Conservation (phyloP, 805 yeast genomes). For the Saccharomycopsis selenospora region DNA sequence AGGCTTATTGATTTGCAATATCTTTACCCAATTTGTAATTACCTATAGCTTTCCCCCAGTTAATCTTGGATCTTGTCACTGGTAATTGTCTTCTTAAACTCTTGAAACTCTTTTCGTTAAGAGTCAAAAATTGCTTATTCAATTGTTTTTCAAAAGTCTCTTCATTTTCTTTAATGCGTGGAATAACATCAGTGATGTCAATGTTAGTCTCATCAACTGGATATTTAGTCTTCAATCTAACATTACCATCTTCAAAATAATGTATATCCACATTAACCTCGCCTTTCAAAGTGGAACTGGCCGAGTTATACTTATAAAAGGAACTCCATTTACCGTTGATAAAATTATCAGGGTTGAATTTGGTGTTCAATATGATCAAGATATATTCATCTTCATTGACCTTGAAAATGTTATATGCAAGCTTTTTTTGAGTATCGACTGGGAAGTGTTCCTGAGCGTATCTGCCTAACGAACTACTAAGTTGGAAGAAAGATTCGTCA, state of each 20-base stretch:
- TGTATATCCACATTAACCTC: constrained; percentile 66
- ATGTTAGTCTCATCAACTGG: constrained; percentile 26
- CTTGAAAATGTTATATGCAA: constrained; percentile 38
- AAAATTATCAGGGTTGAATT: constrained; percentile 65
- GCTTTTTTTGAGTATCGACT: constrained; percentile 32
- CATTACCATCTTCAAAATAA: constrained; percentile 95
- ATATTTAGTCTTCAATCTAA: constrained; percentile 52
- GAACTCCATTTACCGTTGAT: constrained; percentile 90
- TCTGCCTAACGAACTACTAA: constrained; percentile 30
- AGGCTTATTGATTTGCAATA: constrained; percentile 29
- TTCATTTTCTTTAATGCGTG: constrained; percentile 51
- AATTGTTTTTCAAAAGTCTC: constrained; percentile 50
- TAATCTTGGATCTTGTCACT: constrained; percentile 80
- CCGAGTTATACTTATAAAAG: constrained; percentile 40
- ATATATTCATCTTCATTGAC: constrained; percentile 24
- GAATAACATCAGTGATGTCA: constrained; percentile 28
- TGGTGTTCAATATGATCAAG: constrained; percentile 62
- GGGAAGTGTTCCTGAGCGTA: constrained; percentile 69
- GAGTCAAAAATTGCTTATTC: constrained; percentile 53
- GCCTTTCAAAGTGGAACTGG: constrained; percentile 39
- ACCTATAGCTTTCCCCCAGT: constrained; percentile 93
- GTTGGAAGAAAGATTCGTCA: constrained; percentile 22
- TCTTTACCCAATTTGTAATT: constrained; percentile 82
- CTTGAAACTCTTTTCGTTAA: constrained; percentile 80
- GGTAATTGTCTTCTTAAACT: constrained; percentile 85